Base-by-base conservation (phyloP, 352 stramenopile genomes). In the Phytophthora quininea region DNA sequence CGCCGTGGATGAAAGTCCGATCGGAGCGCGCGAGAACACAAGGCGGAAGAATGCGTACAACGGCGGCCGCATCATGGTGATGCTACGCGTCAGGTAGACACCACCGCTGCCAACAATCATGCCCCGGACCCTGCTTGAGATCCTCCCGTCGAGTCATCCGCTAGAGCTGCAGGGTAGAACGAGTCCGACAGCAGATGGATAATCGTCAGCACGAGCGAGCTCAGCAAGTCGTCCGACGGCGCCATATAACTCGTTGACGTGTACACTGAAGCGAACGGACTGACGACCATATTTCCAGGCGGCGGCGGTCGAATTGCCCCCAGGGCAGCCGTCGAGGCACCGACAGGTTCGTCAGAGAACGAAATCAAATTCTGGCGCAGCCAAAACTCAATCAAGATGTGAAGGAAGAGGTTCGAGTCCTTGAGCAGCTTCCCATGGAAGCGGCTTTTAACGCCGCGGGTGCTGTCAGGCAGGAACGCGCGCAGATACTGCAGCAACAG, bases 331-430 rank as follows among this genome's bases (percentile, higher is more conserved):
- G 62, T 74, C 1, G 71, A 74, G 8, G 59, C 58, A 15, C 55
- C 58, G 4, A 71, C 42, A 3, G 77, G 62, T n/a, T 89, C 86
- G 54, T 93, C 80, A 0, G 85, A 87, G 55, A 93, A 95, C 58
- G 87, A 76, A 53, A 96, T 93, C 53, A 93, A 79, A 62, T 96
- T 96, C 61, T 96, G 89, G n/a, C 83, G 84, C 48, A 96, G 73
- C 89, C 89, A 96, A 52, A 93, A 93, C 60, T 96, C 89, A 24
- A 96, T 94, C 43, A 95, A 57, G 42, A 92, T 86, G 58, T 95
- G 86, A 29, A 96, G 73, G 62, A 96, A 95, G 3, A 95, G 73
- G 64, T 88, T 93, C 33, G 86, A 86, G 59, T 88, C 69, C 65
- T 95, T 86, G 31, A 92, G 61, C 37, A 92, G 64, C 57, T 92